phyloP scores from a whole-genome alignment of 225 moss, liverwort and hornwort genomes.

The Sphagnum tenellum region DNA sequence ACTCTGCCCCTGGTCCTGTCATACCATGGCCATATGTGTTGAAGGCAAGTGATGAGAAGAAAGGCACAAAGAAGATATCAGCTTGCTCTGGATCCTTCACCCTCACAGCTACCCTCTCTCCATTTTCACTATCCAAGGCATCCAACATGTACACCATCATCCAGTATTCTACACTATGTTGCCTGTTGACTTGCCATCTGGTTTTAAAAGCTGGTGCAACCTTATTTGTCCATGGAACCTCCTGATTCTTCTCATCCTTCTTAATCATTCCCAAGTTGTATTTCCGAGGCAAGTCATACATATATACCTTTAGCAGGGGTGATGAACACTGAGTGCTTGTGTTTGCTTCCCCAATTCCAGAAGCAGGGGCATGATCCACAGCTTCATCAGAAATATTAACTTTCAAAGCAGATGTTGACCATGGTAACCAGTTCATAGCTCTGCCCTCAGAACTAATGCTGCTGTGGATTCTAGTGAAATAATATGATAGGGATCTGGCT shows the following conservation, averaged over 20 bases:
- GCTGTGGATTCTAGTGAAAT: background rate
- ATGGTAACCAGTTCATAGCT: conserved; percentile 6
- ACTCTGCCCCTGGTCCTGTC: conserved; percentile 33
- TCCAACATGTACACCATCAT: conserved; percentile 67
- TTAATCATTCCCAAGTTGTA: conserved; percentile 63
- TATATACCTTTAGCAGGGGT: conserved; percentile 43
- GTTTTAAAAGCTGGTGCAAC: conserved; percentile 40
- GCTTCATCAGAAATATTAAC: background rate
- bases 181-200: conserved; percentile 49
- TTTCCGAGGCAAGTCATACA: conserved; percentile 73
- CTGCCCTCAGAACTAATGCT: background rate
- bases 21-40: conserved; percentile 37
- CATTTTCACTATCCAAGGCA: conserved; percentile 17
- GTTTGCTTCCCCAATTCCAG: background rate
- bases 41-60: conserved; percentile 72
- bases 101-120: conserved; percentile 32
- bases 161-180: conserved; percentile 93
- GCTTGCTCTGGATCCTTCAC: conserved; percentile 65
- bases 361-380: background rate
- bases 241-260: conserved; percentile 26
- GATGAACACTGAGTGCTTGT: background rate
- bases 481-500: background rate
- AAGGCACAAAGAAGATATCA: conserved; percentile 92
- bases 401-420: conserved; percentile 1
- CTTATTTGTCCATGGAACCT: conserved; percentile 60